Conservation (phyloP, 495 filamentous ascomycete genomes). For the Glonium stellatum region DNA sequence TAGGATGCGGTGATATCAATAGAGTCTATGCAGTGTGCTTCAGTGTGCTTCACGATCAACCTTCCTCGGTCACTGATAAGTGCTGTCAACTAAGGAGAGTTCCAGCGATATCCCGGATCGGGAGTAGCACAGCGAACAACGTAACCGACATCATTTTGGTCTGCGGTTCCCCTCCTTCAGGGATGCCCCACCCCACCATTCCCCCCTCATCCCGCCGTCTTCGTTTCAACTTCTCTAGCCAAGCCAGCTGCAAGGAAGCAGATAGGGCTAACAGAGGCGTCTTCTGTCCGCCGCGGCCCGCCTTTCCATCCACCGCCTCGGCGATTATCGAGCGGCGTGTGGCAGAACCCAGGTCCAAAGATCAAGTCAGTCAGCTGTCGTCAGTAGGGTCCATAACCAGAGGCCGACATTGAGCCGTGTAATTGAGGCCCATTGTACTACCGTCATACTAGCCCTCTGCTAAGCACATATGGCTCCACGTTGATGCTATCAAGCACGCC, state of each 20-base stretch:
- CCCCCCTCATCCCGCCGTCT: background rate
- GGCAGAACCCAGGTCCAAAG: background rate
- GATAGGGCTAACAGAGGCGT: background rate
- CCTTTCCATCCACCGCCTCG: background rate
- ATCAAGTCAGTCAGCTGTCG: background rate
- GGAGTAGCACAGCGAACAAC: too few relatives aligned
- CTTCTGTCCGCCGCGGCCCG: background rate
- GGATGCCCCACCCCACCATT: conserved; percentile 1
- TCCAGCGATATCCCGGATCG: too few relatives aligned
- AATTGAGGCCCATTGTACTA: background rate
- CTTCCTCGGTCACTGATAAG: too few relatives aligned
- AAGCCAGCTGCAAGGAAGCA: too few relatives aligned
- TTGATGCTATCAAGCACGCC: conserved; percentile 1
- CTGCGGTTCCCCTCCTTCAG: background rate
- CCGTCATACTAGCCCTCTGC: background rate
- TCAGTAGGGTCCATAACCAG: background rate
- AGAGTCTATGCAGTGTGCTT: too few relatives aligned
- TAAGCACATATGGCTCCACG: background rate
- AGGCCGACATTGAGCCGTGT: conserved; percentile 12
- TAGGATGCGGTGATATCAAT: too few relatives aligned
- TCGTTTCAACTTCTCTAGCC: background rate
- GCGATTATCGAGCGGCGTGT: background rate
- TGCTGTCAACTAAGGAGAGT: too few relatives aligned
- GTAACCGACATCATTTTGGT: too few relatives aligned
- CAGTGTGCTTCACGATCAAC: too few relatives aligned